These are phyloP conservation scores for Bacterosira constricta DNA, from an alignment of 108 stramenopile species.

Conservation along the genomic window DNA sequence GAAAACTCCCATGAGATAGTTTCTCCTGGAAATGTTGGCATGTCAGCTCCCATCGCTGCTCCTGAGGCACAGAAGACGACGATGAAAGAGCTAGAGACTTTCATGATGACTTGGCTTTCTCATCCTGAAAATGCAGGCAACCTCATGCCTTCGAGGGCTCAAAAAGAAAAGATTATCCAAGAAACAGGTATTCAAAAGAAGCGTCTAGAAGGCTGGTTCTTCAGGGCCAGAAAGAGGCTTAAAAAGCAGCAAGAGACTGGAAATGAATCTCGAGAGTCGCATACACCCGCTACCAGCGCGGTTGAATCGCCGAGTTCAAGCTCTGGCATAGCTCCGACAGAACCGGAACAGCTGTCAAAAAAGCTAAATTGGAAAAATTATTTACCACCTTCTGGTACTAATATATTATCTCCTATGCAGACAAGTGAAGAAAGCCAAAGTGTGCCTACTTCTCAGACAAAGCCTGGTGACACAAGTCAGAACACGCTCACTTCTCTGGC, in stretches of 20 bases:
- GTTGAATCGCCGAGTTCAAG: too few relatives aligned
- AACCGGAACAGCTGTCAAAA: too few relatives aligned
- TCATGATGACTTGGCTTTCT: constrained; percentile 2
- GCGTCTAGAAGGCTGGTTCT: constrained; percentile 37
- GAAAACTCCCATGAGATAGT: background rate
- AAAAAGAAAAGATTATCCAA: constrained; percentile 12
- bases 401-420: too few relatives aligned
- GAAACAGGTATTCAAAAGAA: constrained; percentile 21
- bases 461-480: background rate
- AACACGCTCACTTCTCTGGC: too few relatives aligned
- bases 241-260: background rate
- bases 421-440: too few relatives aligned
- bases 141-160: background rate
- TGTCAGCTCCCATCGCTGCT: background rate
- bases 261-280: background rate
- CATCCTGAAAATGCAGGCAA: background rate
- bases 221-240: constrained; percentile 16
- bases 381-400: too few relatives aligned
- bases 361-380: too few relatives aligned
- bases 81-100: background rate
- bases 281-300: too few relatives aligned
- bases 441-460: too few relatives aligned
- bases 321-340: too few relatives aligned
- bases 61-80: background rate
- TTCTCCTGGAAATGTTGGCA: background rate